phyloP scores from a whole-genome alignment of 2,329 filamentous ascomycete species.

The Calonectria naviculata region DNA sequence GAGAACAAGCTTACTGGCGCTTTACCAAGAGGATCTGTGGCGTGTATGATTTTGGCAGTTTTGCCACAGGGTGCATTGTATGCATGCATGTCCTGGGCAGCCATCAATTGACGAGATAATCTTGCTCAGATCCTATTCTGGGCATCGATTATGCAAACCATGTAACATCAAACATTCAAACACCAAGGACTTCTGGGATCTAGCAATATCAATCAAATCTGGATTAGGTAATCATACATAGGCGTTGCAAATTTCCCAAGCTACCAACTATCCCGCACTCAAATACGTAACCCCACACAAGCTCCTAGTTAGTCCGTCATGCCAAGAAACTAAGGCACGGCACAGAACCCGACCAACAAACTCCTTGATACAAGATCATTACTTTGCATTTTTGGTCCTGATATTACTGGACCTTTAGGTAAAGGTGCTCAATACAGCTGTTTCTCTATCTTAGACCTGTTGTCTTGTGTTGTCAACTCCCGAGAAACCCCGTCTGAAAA shows the following conservation, averaged over 20 bases:
- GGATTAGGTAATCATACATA: not conserved
- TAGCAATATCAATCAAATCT: not conserved
- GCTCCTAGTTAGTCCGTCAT: not conserved
- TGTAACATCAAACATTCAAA: not conserved
- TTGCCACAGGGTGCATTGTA: too few relatives aligned
- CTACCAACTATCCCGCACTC: not conserved
- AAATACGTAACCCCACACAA: not conserved
- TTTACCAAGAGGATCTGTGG: too few relatives aligned
- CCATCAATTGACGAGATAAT: not conserved
- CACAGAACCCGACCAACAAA: not conserved
- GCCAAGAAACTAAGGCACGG: not conserved
- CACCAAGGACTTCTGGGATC: not conserved
- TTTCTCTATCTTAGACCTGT: constrained; percentile 26
- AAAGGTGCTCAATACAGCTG: constrained; percentile 29
- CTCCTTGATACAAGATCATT: not conserved
- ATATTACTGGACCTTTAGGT: constrained; percentile 16
- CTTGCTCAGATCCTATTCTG: not conserved
- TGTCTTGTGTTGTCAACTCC: not conserved
- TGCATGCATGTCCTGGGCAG: too few relatives aligned
- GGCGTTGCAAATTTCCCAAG: not conserved
- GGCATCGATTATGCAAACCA: too few relatives aligned
- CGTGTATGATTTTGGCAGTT: too few relatives aligned
- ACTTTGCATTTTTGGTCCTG: constrained; percentile 5
- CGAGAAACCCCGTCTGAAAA: not conserved
- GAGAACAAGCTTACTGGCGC: too few relatives aligned